Evolutionary conservation across 805 yeast genomes (phyloP), one percentile per base, ranked within the genome.

Genomic region (Grigorovia humatica): DNA sequence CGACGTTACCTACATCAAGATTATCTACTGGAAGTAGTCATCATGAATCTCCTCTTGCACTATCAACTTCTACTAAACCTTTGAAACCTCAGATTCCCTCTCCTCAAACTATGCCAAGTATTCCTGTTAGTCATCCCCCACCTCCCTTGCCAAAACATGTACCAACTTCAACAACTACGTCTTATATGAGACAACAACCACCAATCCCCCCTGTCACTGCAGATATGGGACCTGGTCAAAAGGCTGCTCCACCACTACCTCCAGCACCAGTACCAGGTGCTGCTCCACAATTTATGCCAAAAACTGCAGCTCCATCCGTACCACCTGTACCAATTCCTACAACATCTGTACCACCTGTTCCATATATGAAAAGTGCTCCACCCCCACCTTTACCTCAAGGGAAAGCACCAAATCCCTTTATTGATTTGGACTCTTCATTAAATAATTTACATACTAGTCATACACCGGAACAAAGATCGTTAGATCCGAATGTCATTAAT

Each of bases 81-180:
- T 32, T 8, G 38, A 13, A 5, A 8, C 38, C 38, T 32, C 43
- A 23, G 17, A 17, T 46, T 8, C 30, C 49, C n/a, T 49, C 48
- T 32, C 48, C 49, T n/a, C 52, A 50, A 20, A 44, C 27, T 12
- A 9, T 32, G 9, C 42, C 47, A 30, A 42, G 47, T 54, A 43
- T 47, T 54, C 44, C 51, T 53, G 4, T 48, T 57, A 20, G 51
- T 38, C 12, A 17, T 15, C 55, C 49, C 51, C 59, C 55, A 52
- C 52, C 48, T 29, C 60, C 65, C n/a, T 60, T 63, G 8, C 60
- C 66, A 35, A 47, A 61, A 23, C 60, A 61, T 29, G 52, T 48
- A 17, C 43, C 42, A 38, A 38, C 42, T 13, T 13, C 42, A 38
- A 38, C 42, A 38, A n/a, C 2, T 15, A 13, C n/a, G 12, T 15